Conservation (phyloP, 768 basidiomycete genomes). For the Amanita subjunquillea region DNA sequence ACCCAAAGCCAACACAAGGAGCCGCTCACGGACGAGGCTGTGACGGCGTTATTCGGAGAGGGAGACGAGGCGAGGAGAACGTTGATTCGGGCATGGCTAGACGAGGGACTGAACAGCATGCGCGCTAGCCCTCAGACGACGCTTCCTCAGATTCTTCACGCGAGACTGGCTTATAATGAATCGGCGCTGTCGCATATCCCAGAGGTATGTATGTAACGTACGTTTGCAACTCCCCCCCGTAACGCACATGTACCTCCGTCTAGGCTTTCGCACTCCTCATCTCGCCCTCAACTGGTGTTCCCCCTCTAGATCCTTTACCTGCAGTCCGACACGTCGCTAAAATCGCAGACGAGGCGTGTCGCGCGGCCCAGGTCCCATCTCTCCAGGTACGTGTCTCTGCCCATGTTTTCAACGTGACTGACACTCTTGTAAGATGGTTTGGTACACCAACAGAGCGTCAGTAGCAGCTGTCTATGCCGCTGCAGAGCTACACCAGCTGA, state of each 20-base stretch:
- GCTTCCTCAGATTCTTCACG: constrained; percentile 27
- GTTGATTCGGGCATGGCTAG: constrained; percentile 66
- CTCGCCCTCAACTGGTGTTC: constrained; percentile 36
- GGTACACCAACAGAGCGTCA: constrained; percentile 63
- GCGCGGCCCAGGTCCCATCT: constrained; percentile 39
- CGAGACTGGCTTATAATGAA: constrained; percentile 56
- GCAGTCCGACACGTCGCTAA: constrained; percentile 47
- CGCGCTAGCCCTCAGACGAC: constrained; percentile 9
- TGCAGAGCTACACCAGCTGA: constrained; percentile 82
- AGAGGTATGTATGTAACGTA: constrained; percentile 32
- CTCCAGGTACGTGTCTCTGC: constrained; percentile 37
- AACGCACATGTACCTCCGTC: background rate
- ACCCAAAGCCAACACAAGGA: constrained; percentile 37
- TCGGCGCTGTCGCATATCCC: constrained; percentile 55
- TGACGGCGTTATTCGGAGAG: constrained; percentile 63
- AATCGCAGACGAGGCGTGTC: constrained; percentile 67
- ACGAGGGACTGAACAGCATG: constrained; percentile 51
- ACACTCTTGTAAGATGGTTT: constrained; percentile 37
- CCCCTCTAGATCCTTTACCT: constrained; percentile 49
- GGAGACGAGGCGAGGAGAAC: constrained; percentile 57
- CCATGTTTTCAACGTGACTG: background rate
- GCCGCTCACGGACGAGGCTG: constrained; percentile 61
- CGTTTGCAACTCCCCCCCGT: background rate
- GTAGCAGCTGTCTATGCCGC: constrained; percentile 61
- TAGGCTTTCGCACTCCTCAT: constrained; percentile 69